Percentiles rank a stretch among this genome's conserved stretches.
phyloP scores from a whole-genome alignment of 2,329 filamentous ascomycete species.

The Colletotrichum tamarilloi region DNA sequence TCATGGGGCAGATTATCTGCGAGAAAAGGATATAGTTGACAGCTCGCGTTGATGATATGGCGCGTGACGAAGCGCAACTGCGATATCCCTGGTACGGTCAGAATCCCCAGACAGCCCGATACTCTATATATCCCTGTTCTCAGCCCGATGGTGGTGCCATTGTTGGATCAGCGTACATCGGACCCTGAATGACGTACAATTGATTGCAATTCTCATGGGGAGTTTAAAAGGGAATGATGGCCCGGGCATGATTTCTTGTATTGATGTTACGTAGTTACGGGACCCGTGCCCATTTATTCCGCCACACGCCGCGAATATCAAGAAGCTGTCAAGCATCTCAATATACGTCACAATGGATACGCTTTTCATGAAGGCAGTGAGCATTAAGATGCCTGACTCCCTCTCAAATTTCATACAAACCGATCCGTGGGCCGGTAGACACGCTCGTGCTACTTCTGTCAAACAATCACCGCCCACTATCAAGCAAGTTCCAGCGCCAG shows the following conservation, averaged over 20 bases:
- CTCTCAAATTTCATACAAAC: neutral
- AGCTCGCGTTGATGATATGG: neutral
- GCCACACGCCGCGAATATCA: neutral
- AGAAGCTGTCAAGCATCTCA: neutral
- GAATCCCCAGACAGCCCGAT: neutral
- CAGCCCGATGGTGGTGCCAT: neutral
- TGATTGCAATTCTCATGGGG: neutral
- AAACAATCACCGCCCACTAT: neutral
- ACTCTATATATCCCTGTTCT: neutral
- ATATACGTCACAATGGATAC: neutral
- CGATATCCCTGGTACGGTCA: neutral
- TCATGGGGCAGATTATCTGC: neutral
- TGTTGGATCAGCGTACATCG: neutral
- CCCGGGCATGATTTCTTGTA: conserved; percentile 15
- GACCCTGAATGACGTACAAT: neutral
- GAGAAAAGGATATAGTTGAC: neutral
- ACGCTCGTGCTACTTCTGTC: neutral
- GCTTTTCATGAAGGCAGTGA: neutral
- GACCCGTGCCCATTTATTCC: neutral
- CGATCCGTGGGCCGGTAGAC: neutral
- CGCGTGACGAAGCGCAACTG: neutral
- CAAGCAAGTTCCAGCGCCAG: too few relatives aligned
- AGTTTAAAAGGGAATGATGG: neutral
- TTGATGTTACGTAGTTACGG: neutral
- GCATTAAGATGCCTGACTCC: neutral